phyloP scores from a whole-genome alignment of 192 early-diverging fungal genomes.

The Cladochytrium replicatum region DNA sequence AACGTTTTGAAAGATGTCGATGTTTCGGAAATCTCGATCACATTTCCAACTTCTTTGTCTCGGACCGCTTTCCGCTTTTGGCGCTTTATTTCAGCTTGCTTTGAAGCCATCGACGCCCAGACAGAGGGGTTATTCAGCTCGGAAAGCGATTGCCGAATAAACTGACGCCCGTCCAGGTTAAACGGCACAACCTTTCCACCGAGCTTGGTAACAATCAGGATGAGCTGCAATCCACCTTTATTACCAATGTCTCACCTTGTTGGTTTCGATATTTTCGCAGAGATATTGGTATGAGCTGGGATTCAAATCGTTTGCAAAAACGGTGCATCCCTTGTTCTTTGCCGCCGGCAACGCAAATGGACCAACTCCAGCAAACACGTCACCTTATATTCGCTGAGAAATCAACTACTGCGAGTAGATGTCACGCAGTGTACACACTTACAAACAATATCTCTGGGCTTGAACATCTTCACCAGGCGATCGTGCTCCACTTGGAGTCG shows the following conservation, averaged over 20 bases:
- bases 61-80: too few relatives aligned
- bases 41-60: conserved; percentile 16
- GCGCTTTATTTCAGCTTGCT: conserved; percentile 7
- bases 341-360: conserved; percentile 94
- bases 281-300: conserved; percentile 77
- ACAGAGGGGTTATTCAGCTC: conserved; percentile 43
- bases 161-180: conserved; percentile 86
- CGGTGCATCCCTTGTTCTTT: conserved; percentile 60
- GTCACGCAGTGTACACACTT: conserved; percentile 5
- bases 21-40: conserved; percentile 4
- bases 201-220: too few relatives aligned
- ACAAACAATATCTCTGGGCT: conserved; percentile 62
- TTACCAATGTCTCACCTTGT: too few relatives aligned
- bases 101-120: conserved; percentile 12
- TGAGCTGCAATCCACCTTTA: too few relatives aligned
- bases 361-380: conserved; percentile 96
- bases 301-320: conserved; percentile 98
- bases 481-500: conserved; percentile 91
- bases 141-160: conserved; percentile 66
- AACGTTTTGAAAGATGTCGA: conserved; percentile 52
- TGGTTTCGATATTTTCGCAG: conserved; percentile 66
- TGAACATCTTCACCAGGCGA: conserved; percentile 73
- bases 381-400: too few relatives aligned
- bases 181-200: conserved; percentile 53
- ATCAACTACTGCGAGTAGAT: too few relatives aligned